Base-by-base conservation (phyloP, 2,329 filamentous ascomycete species). In the Diplodia intermedia region DNA sequence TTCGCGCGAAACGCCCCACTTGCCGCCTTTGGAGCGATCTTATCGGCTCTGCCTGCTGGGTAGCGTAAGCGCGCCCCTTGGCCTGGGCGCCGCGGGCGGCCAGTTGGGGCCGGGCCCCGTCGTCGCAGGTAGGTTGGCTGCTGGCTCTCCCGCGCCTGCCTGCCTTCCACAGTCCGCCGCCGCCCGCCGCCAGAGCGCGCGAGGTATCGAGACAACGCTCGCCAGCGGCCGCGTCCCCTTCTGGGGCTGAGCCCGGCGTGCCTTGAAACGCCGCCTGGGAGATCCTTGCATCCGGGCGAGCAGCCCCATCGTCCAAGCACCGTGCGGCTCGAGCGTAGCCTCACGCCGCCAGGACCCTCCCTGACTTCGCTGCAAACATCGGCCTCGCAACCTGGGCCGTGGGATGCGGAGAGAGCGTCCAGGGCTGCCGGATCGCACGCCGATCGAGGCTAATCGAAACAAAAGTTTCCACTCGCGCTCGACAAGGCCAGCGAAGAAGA, bases 1-100 rank as follows among this genome's bases (percentile, higher is more conserved):
- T 66, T 66, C 52, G 63, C 63, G 63, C 65, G 31, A 60, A 60
- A 67, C 54, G 47, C 65, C 65, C 65, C 65, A 67, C 65, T 60
- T 67, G 49, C 65, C 55, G 56, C 53, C 43, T 67, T 67, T 57
- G 53, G 54, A 56, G 47, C 43, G 65, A 57, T 67, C 65, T 38
- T 61, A 53, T 67, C 65, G 54, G 54, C 47, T 65, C n/a, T 40
- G 31, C 47, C 36, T 65, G 43, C 56, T 47, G 29, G 55, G 56
- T 60, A 18, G 15, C 36, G 36, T 60, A 40, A 62, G 31, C 43
- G 43, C 47, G 38, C 52, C 63, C 53, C 63, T 66, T 56, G 53
- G 63, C 36, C 52, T 56, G 43, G 63, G 54, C 53, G 63, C 52
- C 6, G 63, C 54, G 53, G 50, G n/a, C 29, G 62, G 50, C 26